Evolutionary conservation across 1,284 basidiomycete species (phyloP), one percentile per base, ranked within the genome.

Genomic region (Leccinum pallidistipes): DNA sequence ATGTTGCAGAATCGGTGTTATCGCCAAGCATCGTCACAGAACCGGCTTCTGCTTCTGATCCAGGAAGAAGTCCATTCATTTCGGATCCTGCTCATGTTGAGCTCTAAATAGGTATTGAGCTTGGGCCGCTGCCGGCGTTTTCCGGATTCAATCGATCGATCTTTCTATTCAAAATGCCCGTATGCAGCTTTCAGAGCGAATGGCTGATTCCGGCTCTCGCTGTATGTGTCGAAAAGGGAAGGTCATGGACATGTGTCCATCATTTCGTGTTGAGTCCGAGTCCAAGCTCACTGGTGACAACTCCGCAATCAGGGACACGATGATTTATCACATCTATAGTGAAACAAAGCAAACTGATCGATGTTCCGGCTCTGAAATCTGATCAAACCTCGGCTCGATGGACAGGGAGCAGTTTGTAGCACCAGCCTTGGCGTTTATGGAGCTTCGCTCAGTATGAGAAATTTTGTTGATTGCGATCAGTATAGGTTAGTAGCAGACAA

Each of bases 51-150:
- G n/a, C 32, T 45, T 32, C 24, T 36, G 61, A 52, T 57, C 12
- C 62, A 12, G 58, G n/a, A 24, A 49, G 24, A 53, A 53, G 24
- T 18, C 56, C 57, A 7, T 31, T 29, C 1, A 18, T 58, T 27
- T 21, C 57, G 14, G 60, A 66, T n/a, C 49, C 55, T 53, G 40
- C 21, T 34, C 69, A 53, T 53, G 49, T 69, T 6, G 68, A 73
- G 45, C 56, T 73, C 21, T 73, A 71, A 56, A 29, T 16, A 29
- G 43, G 55, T 21, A 31, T 51, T 24, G 5, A 49, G 14, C 31
- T 24, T 56, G 40, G n/a, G 57, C 18, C 21, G 21, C n/a, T n/a
- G 5, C 57, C 21, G 51, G 50, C 50, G 11, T 53, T 47, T 55
- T 14, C 43, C 14, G 43, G 27, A 14, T 55, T 56, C 29, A 18